Conservation (phyloP, 2,329 filamentous ascomycete species). For the Curvularia verruculosa region DNA sequence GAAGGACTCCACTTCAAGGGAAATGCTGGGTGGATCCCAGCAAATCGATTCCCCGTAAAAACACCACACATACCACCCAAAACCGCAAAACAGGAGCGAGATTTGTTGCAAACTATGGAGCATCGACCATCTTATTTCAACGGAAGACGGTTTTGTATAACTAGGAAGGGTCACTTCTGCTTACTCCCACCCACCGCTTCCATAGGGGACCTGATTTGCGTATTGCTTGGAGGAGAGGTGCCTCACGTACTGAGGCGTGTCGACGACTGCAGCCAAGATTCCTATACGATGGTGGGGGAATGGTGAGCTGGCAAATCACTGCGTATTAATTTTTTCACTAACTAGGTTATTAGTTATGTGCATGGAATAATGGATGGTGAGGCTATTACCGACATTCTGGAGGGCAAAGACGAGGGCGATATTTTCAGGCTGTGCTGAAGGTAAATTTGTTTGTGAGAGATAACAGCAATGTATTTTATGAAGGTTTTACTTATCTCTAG, state of each 20-base stretch:
- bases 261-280: background rate
- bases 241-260: slow-evolving; percentile 1
- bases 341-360: slow-evolving; percentile 1
- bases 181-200: slow-evolving; percentile 1
- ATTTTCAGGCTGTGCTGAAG: background rate
- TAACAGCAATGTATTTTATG: background rate
- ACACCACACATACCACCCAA: background rate
- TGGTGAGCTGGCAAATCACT: background rate
- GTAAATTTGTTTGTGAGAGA: background rate
- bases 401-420: background rate
- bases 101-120: background rate
- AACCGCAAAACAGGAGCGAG: background rate
- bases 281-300: slow-evolving; percentile 3
- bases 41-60: background rate
- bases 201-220: background rate
- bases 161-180: slow-evolving; percentile 1
- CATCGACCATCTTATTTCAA: background rate
- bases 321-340: background rate
- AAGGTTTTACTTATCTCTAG: no score
- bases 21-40: slow-evolving; percentile 4
- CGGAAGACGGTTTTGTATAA: background rate
- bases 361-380: slow-evolving; percentile 6
- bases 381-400: background rate
- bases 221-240: slow-evolving; percentile 5
- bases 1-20: slow-evolving; percentile 1